These are phyloP conservation scores for Lasiodiplodia gonubiensis DNA, from an alignment of 2,329 filamentous ascomycete species.

Conservation along the genomic window DNA sequence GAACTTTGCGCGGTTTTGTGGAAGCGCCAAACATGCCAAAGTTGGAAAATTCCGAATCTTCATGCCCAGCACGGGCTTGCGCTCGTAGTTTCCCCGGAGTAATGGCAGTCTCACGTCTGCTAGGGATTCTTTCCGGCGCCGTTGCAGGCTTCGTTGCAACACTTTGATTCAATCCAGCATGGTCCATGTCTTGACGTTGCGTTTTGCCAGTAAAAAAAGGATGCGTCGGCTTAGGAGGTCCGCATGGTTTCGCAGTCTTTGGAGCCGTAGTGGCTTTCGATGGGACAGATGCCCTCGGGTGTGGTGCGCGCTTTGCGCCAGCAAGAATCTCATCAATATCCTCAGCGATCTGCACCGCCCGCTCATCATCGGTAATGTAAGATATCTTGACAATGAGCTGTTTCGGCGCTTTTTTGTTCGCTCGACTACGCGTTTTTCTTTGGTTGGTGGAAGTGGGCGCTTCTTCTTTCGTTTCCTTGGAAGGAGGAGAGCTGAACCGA, in stretches of 20 bases:
- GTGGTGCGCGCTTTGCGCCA: conserved; percentile 42
- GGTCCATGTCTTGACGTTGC: conserved; percentile 35
- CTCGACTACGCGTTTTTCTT: conserved; percentile 41
- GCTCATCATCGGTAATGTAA: conserved; percentile 61
- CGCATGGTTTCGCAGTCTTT: conserved; percentile 37
- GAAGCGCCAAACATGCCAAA: conserved; percentile 33
- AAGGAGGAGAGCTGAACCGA: conserved; percentile 52
- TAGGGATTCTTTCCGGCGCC: conserved; percentile 36
- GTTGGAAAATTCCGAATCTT: conserved; percentile 33
- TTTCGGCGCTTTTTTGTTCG: conserved; percentile 38
- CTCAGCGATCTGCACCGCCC: conserved; percentile 58
- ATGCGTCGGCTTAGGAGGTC: conserved; percentile 60
- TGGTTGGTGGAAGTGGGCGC: conserved; percentile 40
- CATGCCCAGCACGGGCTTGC: conserved; percentile 35
- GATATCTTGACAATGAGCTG: conserved; percentile 59
- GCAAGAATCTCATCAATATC: conserved; percentile 69
- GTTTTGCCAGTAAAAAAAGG: conserved; percentile 72
- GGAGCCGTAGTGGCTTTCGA: background rate
- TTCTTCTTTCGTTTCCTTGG: conserved; percentile 37
- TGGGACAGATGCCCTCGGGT: conserved; percentile 28
- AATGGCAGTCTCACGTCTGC: conserved; percentile 46
- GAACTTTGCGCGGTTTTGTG: conserved; percentile 49
- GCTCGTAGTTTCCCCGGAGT: conserved; percentile 55
- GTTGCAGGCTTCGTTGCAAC: background rate
- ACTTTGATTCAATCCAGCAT: background rate